Evolutionary conservation across 176 grass and related monocot genomes (phyloP), one percentile per base, ranked within the genome.

Genomic region (Carex littledalei): DNA sequence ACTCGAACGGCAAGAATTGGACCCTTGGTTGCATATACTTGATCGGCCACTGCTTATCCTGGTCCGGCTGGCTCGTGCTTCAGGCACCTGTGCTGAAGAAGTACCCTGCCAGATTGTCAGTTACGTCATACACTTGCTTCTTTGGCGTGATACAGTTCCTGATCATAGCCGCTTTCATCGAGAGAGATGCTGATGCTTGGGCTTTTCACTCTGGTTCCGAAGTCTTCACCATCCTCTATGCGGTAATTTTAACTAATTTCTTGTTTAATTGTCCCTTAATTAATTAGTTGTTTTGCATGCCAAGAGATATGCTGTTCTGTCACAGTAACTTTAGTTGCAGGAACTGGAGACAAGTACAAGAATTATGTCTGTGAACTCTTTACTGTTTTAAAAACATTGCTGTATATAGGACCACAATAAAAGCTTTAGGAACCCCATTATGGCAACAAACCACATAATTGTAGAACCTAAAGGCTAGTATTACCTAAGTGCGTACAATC

Each of bases 51-150:
- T 99, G 97, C 87, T 81, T 99, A 45, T 99, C 97, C 72, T 99
- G 97, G 97, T 99, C 97, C 2, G 97, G 93, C 0, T 99, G 97
- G 97, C 88, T 99, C 35, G 97, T 99, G 88, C 91, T 99, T 50
- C 97, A 99, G 87, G 91, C 90, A 1, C 97, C 97, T n/a, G 86
- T 99, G 81, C 93, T 99, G 17, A 99, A 99, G 79, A 95, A 96
- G 84, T 99, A 99, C 86, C 97, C 97, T 26, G 97, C 97, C 41
- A 77, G 86, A 65, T 88, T 99, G 10, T 99, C 97, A 0, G 97
- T 99, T 5, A 99, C 97, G 8, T 99, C 97, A 7, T 99, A 96
- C 91, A 99, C 97, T 65, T 99, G 97, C 85, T 99, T 99, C 90
- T 99, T 99, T 66, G 97, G 97, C 14, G 97, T 99, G 66, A 92